Evolutionary conservation across 805 yeast genomes (phyloP), one percentile per base, ranked within the genome.

Genomic region (Saturnispora dispora): DNA sequence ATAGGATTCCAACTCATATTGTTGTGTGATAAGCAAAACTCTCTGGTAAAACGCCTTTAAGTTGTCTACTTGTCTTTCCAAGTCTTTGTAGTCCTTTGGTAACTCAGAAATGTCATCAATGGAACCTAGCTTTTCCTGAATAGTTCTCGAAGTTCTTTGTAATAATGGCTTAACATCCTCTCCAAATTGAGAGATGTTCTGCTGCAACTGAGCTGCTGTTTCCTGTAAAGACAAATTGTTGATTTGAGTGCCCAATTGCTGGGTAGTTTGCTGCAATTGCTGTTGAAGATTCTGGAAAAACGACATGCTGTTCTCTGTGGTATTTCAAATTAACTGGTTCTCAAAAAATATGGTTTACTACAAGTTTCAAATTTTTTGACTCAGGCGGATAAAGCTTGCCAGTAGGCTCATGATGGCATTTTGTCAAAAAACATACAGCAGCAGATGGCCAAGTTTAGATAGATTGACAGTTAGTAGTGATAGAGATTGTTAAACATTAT

Each of bases 1-100:
- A 63, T 86, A 86, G 46, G 85, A 78, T 58, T 83, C 85, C 55
- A 83, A 79, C 60, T 78, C 88, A 62, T 79, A 86, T 41, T 89
- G 86, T 47, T 71, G 73, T 5, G 83, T 74, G 50, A 79, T 75
- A 4, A 69, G 56, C n/a, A 77, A 59, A 11, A 76, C 60, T 60
- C 74, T 73, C 57, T 72, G 79, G 68, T 83, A 82, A 53, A 81
- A 76, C 47, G 72, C 73, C 63, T 79, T 79, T 58, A 85, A 70
- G 48, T 79, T 72, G 63, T 85, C 91, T 53, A 83, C 81, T 51
- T 78, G 78, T 54, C 75, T 72, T 63, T 85, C 95, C 60, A 86
- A 71, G 53, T 77, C 75, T 51, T 78, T 73, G 65, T 86, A 86
- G 55, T 84, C 89, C 41, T 76, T 77, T 45, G 95, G 95, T 48